A percentile compares a stretch with the other conserved stretches of the same genome.
Evolutionary conservation across 1,284 basidiomycete genomes (phyloP).

Genomic region (Ustilago shanxiensis): DNA sequence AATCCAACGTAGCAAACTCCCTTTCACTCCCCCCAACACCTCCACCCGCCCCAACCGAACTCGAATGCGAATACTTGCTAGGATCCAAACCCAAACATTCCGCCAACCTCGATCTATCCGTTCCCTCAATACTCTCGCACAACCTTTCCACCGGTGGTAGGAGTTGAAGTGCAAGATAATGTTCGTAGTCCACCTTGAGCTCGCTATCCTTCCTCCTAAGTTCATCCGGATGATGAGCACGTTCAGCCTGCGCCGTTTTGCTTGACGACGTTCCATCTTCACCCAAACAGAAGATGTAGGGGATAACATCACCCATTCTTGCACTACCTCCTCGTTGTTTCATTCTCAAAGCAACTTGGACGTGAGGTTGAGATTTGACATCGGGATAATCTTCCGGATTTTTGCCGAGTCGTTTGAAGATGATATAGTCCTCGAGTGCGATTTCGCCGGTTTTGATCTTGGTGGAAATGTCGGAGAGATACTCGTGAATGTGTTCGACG

Average conservation of each 20-base stretch:
- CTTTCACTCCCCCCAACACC: slow-evolving; percentile 70
- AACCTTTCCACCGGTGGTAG: slow-evolving; percentile 93
- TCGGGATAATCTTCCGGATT: slow-evolving; percentile 84
- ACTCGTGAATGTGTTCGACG: slow-evolving; percentile 92
- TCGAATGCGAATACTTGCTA: slow-evolving; percentile 75
- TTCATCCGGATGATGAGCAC: slow-evolving; percentile 94
- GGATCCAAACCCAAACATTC: slow-evolving; percentile 96
- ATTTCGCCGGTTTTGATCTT: slow-evolving; percentile 82
- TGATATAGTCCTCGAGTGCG: slow-evolving; percentile 90
- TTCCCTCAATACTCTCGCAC: slow-evolving; percentile 96
- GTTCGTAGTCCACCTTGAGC: slow-evolving; percentile 76
- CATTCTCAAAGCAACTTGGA: slow-evolving; percentile 93
- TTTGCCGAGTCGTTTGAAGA: slow-evolving; percentile 73
- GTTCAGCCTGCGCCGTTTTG: slow-evolving; percentile 86
- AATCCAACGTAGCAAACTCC: slow-evolving; percentile 85
- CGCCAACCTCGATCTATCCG: slow-evolving; percentile 88
- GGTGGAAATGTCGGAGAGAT: slow-evolving; percentile 81
- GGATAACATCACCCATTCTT: slow-evolving; percentile 90
- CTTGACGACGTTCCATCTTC: slow-evolving; percentile 78
- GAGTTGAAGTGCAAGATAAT: slow-evolving; percentile 91
- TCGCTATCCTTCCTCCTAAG: slow-evolving; percentile 74
- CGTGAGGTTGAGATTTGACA: slow-evolving; percentile 92
- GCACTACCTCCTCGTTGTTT: slow-evolving; percentile 85
- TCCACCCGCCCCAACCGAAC: slow-evolving; percentile 43
- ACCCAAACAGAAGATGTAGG: slow-evolving; percentile 91